phyloP scores from a whole-genome alignment of 257 asterid species.

The Eucommia ulmoides region DNA sequence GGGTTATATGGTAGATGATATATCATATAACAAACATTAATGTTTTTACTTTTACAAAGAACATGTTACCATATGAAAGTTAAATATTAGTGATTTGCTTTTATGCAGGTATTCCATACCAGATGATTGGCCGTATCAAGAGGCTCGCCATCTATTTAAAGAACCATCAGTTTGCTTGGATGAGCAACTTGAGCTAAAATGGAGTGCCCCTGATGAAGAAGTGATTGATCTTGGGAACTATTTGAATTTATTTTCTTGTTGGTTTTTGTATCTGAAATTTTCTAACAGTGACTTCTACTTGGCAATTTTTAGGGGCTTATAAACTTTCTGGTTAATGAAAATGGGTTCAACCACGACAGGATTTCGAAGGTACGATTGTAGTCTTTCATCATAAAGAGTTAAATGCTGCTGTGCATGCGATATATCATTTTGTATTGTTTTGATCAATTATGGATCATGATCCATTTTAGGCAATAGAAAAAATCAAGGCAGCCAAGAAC shows the following conservation, averaged over 20 bases:
- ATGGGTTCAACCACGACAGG: slow-evolving; percentile 91
- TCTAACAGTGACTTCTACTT: too few species aligned
- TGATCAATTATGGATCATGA: slow-evolving; percentile 15
- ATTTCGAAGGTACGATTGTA: slow-evolving; percentile 51
- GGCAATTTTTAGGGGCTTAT: slow-evolving; percentile 55
- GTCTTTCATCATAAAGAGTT: too few species aligned
- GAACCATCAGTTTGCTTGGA: slow-evolving; percentile 77
- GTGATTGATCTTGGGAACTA: slow-evolving; percentile 26
- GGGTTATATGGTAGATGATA: too few species aligned
- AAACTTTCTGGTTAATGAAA: slow-evolving; percentile 79
- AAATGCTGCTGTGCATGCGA: too few species aligned
- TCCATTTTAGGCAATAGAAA: slow-evolving; percentile 66
- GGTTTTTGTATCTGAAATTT: too few species aligned
- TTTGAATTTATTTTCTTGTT: not conserved
- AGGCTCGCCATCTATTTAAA: slow-evolving; percentile 85
- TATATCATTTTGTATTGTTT: too few species aligned
- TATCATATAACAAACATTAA: too few species aligned
- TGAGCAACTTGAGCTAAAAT: slow-evolving; percentile 68
- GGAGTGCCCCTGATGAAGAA: slow-evolving; percentile 97
- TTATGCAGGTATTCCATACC: slow-evolving; percentile 74
- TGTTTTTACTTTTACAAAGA: too few species aligned
- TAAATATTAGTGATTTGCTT: not conserved
- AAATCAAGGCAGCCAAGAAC: slow-evolving; percentile 92
- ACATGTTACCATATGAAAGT: not conserved
- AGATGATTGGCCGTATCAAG: slow-evolving; percentile 88